phyloP scores from a whole-genome alignment of 495 filamentous ascomycete genomes.

The Neurospora tetrasperma region DNA sequence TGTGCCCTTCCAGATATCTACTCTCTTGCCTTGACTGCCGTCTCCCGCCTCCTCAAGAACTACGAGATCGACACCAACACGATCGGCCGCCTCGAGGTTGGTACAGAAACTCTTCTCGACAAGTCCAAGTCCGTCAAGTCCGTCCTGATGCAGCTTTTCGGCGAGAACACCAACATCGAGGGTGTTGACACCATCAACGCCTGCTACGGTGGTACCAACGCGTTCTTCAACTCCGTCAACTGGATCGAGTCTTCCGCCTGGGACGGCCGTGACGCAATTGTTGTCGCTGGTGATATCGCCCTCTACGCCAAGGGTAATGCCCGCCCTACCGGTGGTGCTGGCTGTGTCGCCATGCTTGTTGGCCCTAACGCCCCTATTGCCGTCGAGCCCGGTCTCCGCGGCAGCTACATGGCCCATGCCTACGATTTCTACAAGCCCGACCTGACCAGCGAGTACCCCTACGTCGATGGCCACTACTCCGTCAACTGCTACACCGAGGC shows the following conservation, averaged over 20 bases:
- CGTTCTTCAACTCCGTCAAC: conserved; percentile 92
- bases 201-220: conserved; percentile 97
- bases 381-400: conserved; percentile 85
- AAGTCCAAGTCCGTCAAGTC: conserved; percentile 99
- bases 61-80: conserved; percentile 86
- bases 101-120: conserved; percentile 95
- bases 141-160: conserved; percentile 97
- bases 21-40: conserved; percentile 82
- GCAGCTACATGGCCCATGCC: conserved; percentile 84
- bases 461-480: conserved; percentile 94
- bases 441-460: conserved; percentile 92
- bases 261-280: conserved; percentile 91
- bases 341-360: conserved; percentile 87
- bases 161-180: conserved; percentile 81
- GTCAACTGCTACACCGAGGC: conserved; percentile 93
- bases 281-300: conserved; percentile 93
- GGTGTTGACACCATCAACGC: conserved; percentile 95
- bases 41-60: conserved; percentile 81
- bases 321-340: conserved; percentile 90
- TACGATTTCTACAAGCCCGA: conserved; percentile 99
- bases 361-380: conserved; percentile 88
- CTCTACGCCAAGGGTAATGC: conserved; percentile 95
- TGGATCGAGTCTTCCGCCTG: conserved; percentile 97
- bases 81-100: conserved; percentile 91
- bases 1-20: conserved; percentile 69